A percentile compares a stretch with the other conserved stretches of the same genome.
These are phyloP conservation scores for Baorangia bicolor DNA, from an alignment of 768 basidiomycete genomes.

Conservation along the genomic window DNA sequence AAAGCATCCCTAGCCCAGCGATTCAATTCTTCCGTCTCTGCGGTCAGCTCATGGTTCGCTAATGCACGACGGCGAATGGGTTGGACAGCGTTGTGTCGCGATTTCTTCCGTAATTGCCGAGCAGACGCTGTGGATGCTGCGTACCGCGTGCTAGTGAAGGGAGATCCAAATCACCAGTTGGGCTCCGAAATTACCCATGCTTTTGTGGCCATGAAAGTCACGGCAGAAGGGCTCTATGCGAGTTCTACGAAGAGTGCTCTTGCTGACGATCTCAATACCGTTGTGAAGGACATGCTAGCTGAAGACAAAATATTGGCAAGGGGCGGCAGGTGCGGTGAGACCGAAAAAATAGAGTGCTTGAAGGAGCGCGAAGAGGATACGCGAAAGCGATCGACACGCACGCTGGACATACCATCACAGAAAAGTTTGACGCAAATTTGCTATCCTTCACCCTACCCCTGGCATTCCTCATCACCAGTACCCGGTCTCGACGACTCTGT, in stretches of 20 bases:
- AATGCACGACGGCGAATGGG: constrained; percentile 48
- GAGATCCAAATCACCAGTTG: constrained; percentile 9
- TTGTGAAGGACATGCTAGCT: constrained; percentile 32
- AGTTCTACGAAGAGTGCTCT: constrained; percentile 28
- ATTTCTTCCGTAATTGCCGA: constrained; percentile 20
- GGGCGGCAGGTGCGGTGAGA: not conserved
- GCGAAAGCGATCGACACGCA: not conserved
- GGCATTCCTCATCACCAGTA: not conserved
- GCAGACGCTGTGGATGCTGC: constrained; percentile 29
- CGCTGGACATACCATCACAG: not conserved
- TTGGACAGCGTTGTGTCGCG: constrained; percentile 43
- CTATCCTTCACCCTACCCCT: constrained; percentile 6
- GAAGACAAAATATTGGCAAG: not conserved
- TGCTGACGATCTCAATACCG: constrained; percentile 27
- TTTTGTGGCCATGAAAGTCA: constrained; percentile 30
- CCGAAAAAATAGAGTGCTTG: not conserved
- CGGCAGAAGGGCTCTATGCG: constrained; percentile 30
- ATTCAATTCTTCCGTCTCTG: constrained; percentile 24
- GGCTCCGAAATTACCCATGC: constrained; percentile 6
- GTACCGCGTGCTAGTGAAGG: constrained; percentile 17
- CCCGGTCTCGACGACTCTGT: constrained; percentile 4
- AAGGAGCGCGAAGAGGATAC: not conserved
- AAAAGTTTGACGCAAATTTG: not conserved
- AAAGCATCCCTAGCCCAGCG: constrained; percentile 29
- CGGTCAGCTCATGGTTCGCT: constrained; percentile 47